Evolutionary conservation across 345 rosid species (phyloP).

Genomic region (Citrus unshiu): DNA sequence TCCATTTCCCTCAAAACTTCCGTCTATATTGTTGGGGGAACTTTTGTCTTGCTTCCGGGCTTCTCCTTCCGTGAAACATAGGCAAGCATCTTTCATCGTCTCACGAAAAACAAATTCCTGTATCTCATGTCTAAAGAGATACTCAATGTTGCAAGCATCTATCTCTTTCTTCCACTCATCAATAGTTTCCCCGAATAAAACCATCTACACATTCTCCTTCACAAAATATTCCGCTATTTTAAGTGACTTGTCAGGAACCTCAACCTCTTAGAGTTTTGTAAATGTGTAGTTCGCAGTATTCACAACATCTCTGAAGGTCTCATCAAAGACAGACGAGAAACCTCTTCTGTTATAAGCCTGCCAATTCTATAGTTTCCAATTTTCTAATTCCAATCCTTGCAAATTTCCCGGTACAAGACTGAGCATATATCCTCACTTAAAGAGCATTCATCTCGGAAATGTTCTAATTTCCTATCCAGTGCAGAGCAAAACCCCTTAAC

Average conservation of each 20-base stretch:
- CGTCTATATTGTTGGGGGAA: neutral
- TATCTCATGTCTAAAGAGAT: constrained; percentile 24
- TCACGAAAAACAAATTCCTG: constrained; percentile 7
- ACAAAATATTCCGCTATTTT: constrained; percentile 22
- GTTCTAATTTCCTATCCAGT: neutral
- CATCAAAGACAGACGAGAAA: constrained; percentile 30
- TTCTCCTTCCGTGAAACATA: neutral
- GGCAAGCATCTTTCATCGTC: constrained; percentile 17
- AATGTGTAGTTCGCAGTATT: constrained; percentile 7
- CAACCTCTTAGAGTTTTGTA: constrained; percentile 9
- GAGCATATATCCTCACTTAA: constrained; percentile 14
- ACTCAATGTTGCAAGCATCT: constrained; percentile 16
- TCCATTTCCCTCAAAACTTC: constrained; percentile 1
- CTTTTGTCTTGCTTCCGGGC: neutral
- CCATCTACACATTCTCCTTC: constrained; percentile 32
- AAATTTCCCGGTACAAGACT: constrained; percentile 15
- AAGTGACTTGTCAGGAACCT: neutral
- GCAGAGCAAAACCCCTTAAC: constrained; percentile 1
- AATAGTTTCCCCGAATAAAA: constrained; percentile 18
- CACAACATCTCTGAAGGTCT: constrained; percentile 23
- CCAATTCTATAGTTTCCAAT: constrained; percentile 12
- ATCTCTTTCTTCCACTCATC: constrained; percentile 20
- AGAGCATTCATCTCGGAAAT: constrained; percentile 8
- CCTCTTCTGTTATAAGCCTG: constrained; percentile 27
- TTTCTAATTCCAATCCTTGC: constrained; percentile 23